These are phyloP conservation scores for Poa annua DNA, from an alignment of 176 grass and related monocot genomes.

Conservation along the genomic window DNA sequence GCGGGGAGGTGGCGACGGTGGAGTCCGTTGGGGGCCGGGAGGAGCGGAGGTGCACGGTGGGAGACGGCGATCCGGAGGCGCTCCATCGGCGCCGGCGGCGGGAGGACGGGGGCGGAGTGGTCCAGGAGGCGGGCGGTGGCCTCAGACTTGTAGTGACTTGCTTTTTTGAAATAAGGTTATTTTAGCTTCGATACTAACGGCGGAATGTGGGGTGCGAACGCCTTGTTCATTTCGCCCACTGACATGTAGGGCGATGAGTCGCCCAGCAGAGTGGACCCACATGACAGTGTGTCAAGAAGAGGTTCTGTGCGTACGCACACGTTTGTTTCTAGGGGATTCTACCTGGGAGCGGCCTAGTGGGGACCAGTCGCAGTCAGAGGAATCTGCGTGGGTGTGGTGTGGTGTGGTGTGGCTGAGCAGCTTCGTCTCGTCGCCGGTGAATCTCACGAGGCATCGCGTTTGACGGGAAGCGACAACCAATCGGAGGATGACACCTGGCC, in stretches of 20 bases:
- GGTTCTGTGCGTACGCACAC: no score
- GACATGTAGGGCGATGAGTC: neutral
- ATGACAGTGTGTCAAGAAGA: neutral
- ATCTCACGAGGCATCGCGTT: neutral
- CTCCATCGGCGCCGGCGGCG: conserved; percentile 52
- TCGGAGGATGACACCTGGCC: neutral
- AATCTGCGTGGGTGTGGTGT: neutral
- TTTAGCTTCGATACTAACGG: conserved; percentile 38
- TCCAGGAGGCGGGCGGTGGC: conserved; percentile 11
- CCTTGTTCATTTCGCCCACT: neutral
- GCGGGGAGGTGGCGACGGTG: conserved; percentile 14
- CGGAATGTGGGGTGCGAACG: neutral
- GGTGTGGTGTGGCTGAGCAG: conserved; percentile 12
- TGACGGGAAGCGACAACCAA: neutral
- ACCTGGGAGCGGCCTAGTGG: conserved; percentile 15
- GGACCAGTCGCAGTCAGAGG: neutral
- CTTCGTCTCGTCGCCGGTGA: neutral
- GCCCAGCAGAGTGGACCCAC: rapidly evolving
- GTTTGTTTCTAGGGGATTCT: neutral
- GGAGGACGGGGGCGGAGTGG: neutral
- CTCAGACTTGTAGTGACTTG: neutral
- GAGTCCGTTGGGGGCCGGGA: neutral
- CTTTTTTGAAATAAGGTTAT: conserved; percentile 23
- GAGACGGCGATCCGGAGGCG: conserved; percentile 42
- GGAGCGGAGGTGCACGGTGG: conserved; percentile 39